Evolutionary conservation across 441 rosid genomes (phyloP), one percentile per base, ranked within the genome.

Genomic region (Croton laevigatus): DNA sequence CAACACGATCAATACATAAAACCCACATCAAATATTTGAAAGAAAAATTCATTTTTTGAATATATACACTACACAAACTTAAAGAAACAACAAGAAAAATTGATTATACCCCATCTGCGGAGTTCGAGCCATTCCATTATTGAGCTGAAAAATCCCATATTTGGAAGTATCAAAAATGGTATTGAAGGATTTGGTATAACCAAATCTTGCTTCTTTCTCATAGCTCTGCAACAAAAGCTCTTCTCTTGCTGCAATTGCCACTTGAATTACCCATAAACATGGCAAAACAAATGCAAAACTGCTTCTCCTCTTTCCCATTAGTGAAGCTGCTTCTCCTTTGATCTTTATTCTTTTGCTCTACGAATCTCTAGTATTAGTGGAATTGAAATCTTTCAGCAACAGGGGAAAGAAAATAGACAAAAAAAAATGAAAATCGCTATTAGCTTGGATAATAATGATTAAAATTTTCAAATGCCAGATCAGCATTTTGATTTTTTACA

Each of bases 81-180:
- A n/a, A 16, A 34, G 13, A 34, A 22, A 49, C 36, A 6, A 20
- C n/a, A 36, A 12, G 22, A 37, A 74, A 48, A 27, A 27, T 27
- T 27, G 32, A 27, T 27, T 27, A 27, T 27, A 63, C 99, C 99
- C 99, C 97, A 95, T 92, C 79, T 88, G 98, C 80, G 99, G 99
- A 85, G 98, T 88, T 71, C n/a, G 79, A 78, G 89, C 98, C 73
- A 95, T 77, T 34, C 98, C 97, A 59, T 95, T 95, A 67, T 87
- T 78, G 83, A 95, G 96, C 72, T 95, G 96, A 61, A 91, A 75
- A 75, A 80, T 80, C 3, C 97, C 97, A 75, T 92, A 92, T 69
- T 78, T 79, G 46, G 99, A 92, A 73, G 93, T 85, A 68, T 88
- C 93, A 77, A 79, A 95, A 70, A 87, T 84, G 54, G 68, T 69